Percentiles rank a stretch among this genome's conserved stretches.
Evolutionary conservation across 805 yeast species (phyloP).

Genomic region (Hanseniaspora osmophila): DNA sequence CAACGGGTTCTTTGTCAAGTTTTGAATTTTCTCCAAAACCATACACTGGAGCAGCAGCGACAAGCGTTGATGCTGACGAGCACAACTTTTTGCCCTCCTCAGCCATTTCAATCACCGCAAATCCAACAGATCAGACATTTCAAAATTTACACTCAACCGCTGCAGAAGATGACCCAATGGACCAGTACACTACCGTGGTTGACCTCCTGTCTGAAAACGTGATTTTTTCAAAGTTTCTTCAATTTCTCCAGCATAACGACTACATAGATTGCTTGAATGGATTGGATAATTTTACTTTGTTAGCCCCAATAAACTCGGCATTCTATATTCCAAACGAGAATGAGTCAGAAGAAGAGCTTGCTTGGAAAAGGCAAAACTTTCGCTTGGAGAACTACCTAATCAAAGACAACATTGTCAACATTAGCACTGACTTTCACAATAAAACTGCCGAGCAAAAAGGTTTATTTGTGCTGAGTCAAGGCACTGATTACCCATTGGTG

Average conservation of each 20-base stretch:
- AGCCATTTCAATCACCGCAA: no score
- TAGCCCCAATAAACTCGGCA: slow-evolving; percentile 75
- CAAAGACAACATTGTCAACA: slow-evolving; percentile 24
- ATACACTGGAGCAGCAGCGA: no score
- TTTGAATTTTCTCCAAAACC: no score
- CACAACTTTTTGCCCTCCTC: no score
- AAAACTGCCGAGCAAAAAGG: background rate
- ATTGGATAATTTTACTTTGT: slow-evolving; percentile 49
- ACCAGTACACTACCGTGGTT: slow-evolving; percentile 33
- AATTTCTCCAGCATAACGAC: slow-evolving; percentile 47
- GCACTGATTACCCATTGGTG: slow-evolving; percentile 1
- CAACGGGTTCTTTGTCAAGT: no score
- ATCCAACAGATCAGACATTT: no score
- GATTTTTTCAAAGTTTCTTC: slow-evolving; percentile 50
- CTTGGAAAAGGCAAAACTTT: slow-evolving; percentile 3
- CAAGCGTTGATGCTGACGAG: no score
- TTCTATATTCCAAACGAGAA: slow-evolving; percentile 25
- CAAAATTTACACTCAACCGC: slow-evolving; percentile 16
- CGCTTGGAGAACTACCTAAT: slow-evolving; percentile 18
- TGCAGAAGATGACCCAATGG: slow-evolving; percentile 11
- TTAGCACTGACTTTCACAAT: slow-evolving; percentile 7
- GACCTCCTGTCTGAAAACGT: slow-evolving; percentile 57
- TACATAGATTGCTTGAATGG: slow-evolving; percentile 47
- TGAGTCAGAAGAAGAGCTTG: slow-evolving; percentile 1
- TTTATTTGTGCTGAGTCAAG: background rate